These are phyloP conservation scores for Cytospora leucostoma DNA, from an alignment of 2,329 filamentous ascomycete species.

Conservation along the genomic window DNA sequence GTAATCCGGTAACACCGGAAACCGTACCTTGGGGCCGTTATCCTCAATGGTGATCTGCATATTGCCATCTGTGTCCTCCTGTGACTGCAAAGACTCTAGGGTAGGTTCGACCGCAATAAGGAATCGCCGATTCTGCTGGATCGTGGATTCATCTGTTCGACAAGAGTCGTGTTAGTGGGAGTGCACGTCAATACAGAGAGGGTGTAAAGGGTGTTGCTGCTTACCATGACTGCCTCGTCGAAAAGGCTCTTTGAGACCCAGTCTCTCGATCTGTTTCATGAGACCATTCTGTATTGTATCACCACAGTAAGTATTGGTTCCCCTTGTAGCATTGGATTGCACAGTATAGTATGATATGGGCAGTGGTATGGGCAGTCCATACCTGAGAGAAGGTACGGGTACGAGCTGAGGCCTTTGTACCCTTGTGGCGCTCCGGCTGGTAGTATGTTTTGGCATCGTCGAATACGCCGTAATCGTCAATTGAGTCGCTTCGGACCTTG, in stretches of 20 bases:
- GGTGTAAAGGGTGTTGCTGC: constrained; percentile 24
- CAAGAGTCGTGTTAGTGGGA: constrained; percentile 14
- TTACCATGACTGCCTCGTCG: constrained; percentile 61
- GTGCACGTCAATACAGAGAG: constrained; percentile 5
- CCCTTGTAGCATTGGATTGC: not conserved
- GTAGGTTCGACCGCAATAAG: constrained; percentile 85
- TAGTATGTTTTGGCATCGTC: constrained; percentile 64
- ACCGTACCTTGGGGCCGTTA: constrained; percentile 77
- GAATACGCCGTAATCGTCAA: constrained; percentile 52
- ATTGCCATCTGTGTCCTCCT: constrained; percentile 92
- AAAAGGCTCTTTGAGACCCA: constrained; percentile 56
- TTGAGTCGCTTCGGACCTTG: constrained; percentile 37
- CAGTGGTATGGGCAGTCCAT: constrained; percentile 25
- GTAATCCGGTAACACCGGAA: not conserved
- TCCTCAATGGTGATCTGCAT: constrained; percentile 99
- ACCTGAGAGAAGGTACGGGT: constrained; percentile 61
- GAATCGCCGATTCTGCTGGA: constrained; percentile 71
- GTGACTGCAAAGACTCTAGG: constrained; percentile 72
- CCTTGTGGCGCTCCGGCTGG: constrained; percentile 54
- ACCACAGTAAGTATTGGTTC: constrained; percentile 34
- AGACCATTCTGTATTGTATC: constrained; percentile 49
- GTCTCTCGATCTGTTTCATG: constrained; percentile 53
- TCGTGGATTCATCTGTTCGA: constrained; percentile 68
- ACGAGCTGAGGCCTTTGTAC: constrained; percentile 48
- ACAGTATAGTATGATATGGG: no score